Evolutionary conservation across 352 stramenopile species (phyloP).

Genomic region (Pythium dissotocum): DNA sequence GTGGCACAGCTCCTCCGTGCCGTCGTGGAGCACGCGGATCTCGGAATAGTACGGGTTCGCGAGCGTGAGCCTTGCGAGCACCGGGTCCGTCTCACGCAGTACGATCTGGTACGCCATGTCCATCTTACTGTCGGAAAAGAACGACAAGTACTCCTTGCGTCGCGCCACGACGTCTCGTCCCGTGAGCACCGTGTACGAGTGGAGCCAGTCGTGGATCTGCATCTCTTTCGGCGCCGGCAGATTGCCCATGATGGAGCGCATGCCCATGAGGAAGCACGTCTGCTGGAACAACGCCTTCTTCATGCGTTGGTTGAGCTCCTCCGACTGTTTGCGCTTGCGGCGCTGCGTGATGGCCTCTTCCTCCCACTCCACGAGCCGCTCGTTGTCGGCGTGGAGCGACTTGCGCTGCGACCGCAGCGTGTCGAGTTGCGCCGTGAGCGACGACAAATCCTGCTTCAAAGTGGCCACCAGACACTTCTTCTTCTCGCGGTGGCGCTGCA

Average conservation of each 20-base stretch:
- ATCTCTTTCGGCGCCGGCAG: conserved; percentile 48
- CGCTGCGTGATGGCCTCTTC: conserved; percentile 62
- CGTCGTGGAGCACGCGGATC: conserved; percentile 56
- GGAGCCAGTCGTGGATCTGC: conserved; percentile 75
- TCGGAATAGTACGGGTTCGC: conserved; percentile 39
- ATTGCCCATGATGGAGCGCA: conserved; percentile 40
- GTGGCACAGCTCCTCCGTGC: conserved; percentile 38
- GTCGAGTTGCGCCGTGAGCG: conserved; percentile 44
- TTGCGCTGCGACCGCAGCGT: conserved; percentile 46
- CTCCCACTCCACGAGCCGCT: conserved; percentile 53
- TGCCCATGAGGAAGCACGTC: conserved; percentile 54
- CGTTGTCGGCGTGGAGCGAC: conserved; percentile 40
- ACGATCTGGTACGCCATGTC: conserved; percentile 56
- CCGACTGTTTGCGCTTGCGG: conserved; percentile 56
- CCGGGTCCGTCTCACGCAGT: conserved; percentile 47
- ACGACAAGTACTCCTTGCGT: conserved; percentile 47
- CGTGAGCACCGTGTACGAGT: conserved; percentile 64
- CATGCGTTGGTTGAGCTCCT: conserved; percentile 52
- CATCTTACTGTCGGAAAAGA: conserved; percentile 62
- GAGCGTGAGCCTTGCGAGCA: conserved; percentile 30
- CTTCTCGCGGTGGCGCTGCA: conserved; percentile 71
- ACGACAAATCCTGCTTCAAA: conserved; percentile 46
- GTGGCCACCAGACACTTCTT: conserved; percentile 53
- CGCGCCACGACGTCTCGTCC: conserved; percentile 30
- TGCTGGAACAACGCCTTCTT: conserved; percentile 78